phyloP scores from a whole-genome alignment of 1,284 basidiomycete genomes.

The Sporisorium reilianum region DNA sequence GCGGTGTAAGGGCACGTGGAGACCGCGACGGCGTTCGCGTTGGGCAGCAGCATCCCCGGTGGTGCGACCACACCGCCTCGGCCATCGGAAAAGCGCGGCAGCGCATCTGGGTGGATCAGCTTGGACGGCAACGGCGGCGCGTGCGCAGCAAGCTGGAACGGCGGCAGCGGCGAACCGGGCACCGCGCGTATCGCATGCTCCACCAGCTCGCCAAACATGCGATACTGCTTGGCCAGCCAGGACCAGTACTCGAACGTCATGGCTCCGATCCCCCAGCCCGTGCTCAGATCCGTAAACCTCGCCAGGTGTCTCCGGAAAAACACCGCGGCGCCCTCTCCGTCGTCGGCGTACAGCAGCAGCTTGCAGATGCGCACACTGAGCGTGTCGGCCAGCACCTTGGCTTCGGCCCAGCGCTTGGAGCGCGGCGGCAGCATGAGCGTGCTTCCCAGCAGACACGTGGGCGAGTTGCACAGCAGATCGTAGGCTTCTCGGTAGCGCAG shows the following conservation, averaged over 20 bases:
- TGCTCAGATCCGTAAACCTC: conserved; percentile 86
- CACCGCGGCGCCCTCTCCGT: conserved; percentile 76
- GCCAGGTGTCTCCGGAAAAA: conserved; percentile 86
- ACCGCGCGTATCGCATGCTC: conserved; percentile 39
- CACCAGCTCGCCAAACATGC: conserved; percentile 59
- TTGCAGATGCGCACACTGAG: conserved; percentile 58
- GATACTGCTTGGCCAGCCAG: conserved; percentile 87
- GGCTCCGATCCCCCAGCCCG: conserved; percentile 96
- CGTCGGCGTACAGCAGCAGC: conserved; percentile 86
- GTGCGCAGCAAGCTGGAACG: conserved; percentile 35
- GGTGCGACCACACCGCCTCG: conserved; percentile 28
- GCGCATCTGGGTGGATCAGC: conserved; percentile 47
- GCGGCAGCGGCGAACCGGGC: conserved; percentile 34
- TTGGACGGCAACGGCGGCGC: conserved; percentile 50
- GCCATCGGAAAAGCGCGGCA: conserved; percentile 22
- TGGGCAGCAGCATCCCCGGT: conserved; percentile 42
- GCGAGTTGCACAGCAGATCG: conserved; percentile 37
- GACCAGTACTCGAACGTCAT: conserved; percentile 97
- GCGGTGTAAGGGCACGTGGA: conserved; percentile 20
- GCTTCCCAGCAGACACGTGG: conserved; percentile 72
- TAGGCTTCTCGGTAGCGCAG: conserved; percentile 41
- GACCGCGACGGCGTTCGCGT: conserved; percentile 34
- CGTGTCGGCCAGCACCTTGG: conserved; percentile 88
- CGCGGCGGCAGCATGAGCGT: conserved; percentile 86
- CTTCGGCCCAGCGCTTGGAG: conserved; percentile 97